A percentile compares a stretch with the other conserved stretches of the same genome.
Evolutionary conservation across 371 early-diverging fungal species (phyloP).

Genomic region (Batrachochytrium dendrobatidis): DNA sequence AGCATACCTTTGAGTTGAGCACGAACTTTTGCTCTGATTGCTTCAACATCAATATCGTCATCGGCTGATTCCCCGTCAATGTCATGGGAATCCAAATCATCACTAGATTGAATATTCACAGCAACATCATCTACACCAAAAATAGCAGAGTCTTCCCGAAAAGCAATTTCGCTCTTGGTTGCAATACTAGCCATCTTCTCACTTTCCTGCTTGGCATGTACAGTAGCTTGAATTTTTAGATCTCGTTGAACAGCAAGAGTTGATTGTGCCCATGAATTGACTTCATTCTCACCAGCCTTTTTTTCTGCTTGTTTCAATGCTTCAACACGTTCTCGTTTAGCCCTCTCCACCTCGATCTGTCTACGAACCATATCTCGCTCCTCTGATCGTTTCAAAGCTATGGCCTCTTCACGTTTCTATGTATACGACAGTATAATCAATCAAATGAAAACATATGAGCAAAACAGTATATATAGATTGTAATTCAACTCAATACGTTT

Average conservation of each 20-base stretch:
- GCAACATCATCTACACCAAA: conserved; percentile 16
- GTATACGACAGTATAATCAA: background rate
- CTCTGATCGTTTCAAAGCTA: conserved; percentile 21
- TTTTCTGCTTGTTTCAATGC: conserved; percentile 22
- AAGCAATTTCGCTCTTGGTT: background rate
- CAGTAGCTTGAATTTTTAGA: background rate
- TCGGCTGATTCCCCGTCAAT: conserved; percentile 25
- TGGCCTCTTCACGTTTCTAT: conserved; percentile 2
- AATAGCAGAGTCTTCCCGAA: conserved; percentile 11
- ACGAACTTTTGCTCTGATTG: conserved; percentile 25
- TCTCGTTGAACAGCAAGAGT: background rate
- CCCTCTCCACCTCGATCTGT: conserved; percentile 39
- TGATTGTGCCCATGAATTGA: conserved; percentile 12
- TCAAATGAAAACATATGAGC: background rate
- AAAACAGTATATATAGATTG: background rate
- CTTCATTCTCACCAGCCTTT: conserved; percentile 13
- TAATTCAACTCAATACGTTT: conserved; percentile 1
- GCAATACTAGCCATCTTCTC: background rate
- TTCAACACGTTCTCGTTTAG: conserved; percentile 24
- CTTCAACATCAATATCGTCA: conserved; percentile 31
- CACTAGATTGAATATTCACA: background rate
- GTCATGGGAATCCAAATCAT: conserved; percentile 5
- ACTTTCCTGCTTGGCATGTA: background rate
- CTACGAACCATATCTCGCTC: conserved; percentile 26
- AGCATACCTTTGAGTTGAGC: conserved; percentile 21